phyloP scores from a whole-genome alignment of 352 stramenopile genomes.

The Peronospora destructor region DNA sequence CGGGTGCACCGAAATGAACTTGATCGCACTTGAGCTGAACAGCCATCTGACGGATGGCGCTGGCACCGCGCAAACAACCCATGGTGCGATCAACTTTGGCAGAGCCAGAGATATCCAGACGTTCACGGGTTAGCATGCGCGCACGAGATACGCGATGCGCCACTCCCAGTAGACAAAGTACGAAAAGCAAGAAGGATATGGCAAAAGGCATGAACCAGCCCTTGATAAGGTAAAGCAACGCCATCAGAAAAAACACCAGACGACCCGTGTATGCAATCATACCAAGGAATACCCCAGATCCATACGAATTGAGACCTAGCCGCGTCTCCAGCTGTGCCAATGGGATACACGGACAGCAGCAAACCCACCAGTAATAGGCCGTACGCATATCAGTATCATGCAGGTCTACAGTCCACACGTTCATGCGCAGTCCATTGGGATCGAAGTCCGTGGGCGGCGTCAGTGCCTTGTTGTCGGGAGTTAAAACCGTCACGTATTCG shows the following conservation, averaged over 20 bases:
- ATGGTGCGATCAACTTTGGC: slow-evolving; percentile 24
- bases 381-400: slow-evolving; percentile 24
- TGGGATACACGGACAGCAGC: slow-evolving; percentile 30
- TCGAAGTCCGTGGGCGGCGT: slow-evolving; percentile 23
- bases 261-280: slow-evolving; percentile 22
- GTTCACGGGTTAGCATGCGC: slow-evolving; percentile 26
- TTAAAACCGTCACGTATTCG: slow-evolving; percentile 37
- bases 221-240: slow-evolving; percentile 15
- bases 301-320: slow-evolving; percentile 26
- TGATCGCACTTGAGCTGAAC: slow-evolving; percentile 39
- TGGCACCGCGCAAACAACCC: slow-evolving; percentile 20
- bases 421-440: slow-evolving; percentile 31
- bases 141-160: slow-evolving; percentile 25
- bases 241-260: slow-evolving; percentile 18
- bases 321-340: slow-evolving; percentile 31
- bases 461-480: slow-evolving; percentile 26
- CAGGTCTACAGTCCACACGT: slow-evolving; percentile 26
- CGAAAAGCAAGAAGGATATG: slow-evolving; percentile 18
- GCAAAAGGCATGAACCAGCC: slow-evolving; percentile 14
- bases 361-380: slow-evolving; percentile 32
- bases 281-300: slow-evolving; percentile 10
- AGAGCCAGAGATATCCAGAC: slow-evolving; percentile 31
- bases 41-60: slow-evolving; percentile 35
- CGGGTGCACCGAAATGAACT: slow-evolving; percentile 25
- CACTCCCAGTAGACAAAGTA: slow-evolving; percentile 14